Evolutionary conservation across 495 filamentous ascomycete species (phyloP), one percentile per base, ranked within the genome.

Genomic region (Physcia stellaris): DNA sequence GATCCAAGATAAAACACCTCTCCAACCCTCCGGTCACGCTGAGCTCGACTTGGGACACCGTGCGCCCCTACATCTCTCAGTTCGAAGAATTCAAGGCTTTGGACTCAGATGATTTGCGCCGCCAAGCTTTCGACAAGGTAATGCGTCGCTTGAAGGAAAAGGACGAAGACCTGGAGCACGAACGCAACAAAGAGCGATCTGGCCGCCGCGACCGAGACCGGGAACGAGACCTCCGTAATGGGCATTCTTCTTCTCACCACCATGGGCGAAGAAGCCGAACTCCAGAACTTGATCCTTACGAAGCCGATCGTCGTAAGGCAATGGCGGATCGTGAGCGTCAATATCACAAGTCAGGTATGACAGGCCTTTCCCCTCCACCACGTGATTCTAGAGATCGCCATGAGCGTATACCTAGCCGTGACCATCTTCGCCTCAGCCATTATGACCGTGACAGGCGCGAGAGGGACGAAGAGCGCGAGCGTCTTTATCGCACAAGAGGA

Each of bases 111-210:
- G 84, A 93, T 21, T 64, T 80, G 24, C 82, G 87, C 33, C 73
- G 77, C 20, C 66, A 71, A 39, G 92, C 86, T 9, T 96, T 94
- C 53, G 92, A 95, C 21, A 99, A 96, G 59, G 70, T 85, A 48
- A 77, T 95, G 41, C 80, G 85, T 27, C 85, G 90, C 37, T 61
- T 94, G 4, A 81, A 79, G 49, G 90, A 96, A 52, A 86, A 87
- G 55, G 83, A 92, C 35, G 87, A 94, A 36, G 85, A 93, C 41
- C 55, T 58, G 2, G 87, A 92, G 37, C 77, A 70, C 37, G 83
- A 88, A 16, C 78, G 80, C 37, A 68, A 70, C 27, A 37, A 64
- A 37, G 77, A 85, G 39, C 70, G 73, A 45, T 67, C 71, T 42
- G 62, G 67, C 40, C 67, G 70, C 17, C 47, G 50, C 9, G 58